phyloP scores from a whole-genome alignment of 2,329 filamentous ascomycete species.

The Bipolaris cookei region DNA sequence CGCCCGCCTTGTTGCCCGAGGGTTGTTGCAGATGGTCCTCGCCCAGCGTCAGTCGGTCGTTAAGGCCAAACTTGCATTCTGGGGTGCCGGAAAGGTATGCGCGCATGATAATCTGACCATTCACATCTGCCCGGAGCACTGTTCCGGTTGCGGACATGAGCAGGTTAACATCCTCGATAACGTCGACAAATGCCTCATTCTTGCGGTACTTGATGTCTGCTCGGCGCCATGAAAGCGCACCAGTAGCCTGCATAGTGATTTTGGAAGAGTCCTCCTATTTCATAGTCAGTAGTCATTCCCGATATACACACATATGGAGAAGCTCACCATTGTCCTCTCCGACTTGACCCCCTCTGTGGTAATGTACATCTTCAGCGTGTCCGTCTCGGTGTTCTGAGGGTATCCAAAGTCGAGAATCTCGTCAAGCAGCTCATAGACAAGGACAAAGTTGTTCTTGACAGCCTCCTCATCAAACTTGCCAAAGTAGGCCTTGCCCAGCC shows the following conservation, averaged over 20 bases:
- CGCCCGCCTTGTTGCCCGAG: conserved; percentile 76
- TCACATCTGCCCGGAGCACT: conserved; percentile 93
- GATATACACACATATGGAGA: not conserved
- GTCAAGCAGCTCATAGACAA: conserved; percentile 96
- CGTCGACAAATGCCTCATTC: conserved; percentile 98
- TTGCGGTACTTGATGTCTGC: conserved; percentile 99
- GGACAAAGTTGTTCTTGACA: conserved; percentile 99
- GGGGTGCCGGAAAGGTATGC: conserved; percentile 95
- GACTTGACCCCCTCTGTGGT: conserved; percentile 98
- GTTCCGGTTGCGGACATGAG: conserved; percentile 98
- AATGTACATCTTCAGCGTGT: conserved; percentile 99
- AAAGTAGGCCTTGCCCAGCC: conserved; percentile 93
- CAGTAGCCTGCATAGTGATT: conserved; percentile 99
- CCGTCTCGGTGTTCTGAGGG: conserved; percentile 97
- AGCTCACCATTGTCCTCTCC: conserved; percentile 67
- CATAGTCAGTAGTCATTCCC: conserved; percentile 22
- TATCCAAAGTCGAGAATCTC: conserved; percentile 99
- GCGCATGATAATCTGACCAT: conserved; percentile 97
- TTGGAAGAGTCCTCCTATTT: conserved; percentile 83
- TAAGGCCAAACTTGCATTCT: conserved; percentile 98
- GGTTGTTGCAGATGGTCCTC: conserved; percentile 63
- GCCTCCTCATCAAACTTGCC: conserved; percentile 99
- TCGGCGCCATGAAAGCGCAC: conserved; percentile 94
- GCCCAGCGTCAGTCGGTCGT: conserved; percentile 92
- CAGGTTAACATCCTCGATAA: conserved; percentile 98